A percentile compares a stretch with the other conserved stretches of the same genome.
Evolutionary conservation across 2,329 filamentous ascomycete genomes (phyloP).

Genomic region (Pseudogymnoascus sp.): DNA sequence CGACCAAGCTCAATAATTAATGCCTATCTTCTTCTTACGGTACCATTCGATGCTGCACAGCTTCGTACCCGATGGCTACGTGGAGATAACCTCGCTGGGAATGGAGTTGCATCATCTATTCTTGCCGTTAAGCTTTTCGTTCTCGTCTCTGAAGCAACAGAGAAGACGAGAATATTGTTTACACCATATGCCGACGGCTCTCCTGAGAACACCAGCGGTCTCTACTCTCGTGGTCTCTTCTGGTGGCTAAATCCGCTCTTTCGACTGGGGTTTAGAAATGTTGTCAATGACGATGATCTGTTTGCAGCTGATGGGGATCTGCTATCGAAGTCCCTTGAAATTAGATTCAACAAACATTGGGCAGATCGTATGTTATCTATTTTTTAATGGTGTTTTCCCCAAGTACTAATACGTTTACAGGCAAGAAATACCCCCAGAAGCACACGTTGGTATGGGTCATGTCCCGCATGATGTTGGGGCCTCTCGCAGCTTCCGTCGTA

Average conservation of each 20-base stretch:
- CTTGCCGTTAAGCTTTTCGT: conserved; percentile 18
- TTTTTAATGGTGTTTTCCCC: neutral
- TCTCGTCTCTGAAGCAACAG: conserved; percentile 17
- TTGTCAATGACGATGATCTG: conserved; percentile 27
- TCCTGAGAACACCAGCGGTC: conserved; percentile 28
- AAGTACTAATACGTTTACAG: conserved; percentile 11
- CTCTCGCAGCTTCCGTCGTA: conserved; percentile 15
- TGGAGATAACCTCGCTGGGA: neutral
- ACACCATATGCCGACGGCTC: conserved; percentile 11
- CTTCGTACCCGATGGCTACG: conserved; percentile 19
- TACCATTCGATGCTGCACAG: conserved; percentile 22
- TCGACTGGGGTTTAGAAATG: conserved; percentile 23
- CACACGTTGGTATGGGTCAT: conserved; percentile 16
- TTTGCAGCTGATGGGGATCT: conserved; percentile 15
- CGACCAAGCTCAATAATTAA: conserved; percentile 20
- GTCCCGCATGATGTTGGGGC: conserved; percentile 13
- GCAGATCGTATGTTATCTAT: conserved; percentile 10
- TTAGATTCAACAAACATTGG: conserved; percentile 16
- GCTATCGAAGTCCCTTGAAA: conserved; percentile 12
- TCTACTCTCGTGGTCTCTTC: conserved; percentile 30
- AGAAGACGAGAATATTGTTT: conserved; percentile 17
- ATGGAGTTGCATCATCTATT: conserved; percentile 11
- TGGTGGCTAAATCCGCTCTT: conserved; percentile 33
- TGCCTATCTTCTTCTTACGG: conserved; percentile 22
- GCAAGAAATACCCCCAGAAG: conserved; percentile 13